A percentile compares a stretch with the other conserved stretches of the same genome.
phyloP scores from a whole-genome alignment of 2,329 filamentous ascomycete genomes.

The Microdochium bolleyi region DNA sequence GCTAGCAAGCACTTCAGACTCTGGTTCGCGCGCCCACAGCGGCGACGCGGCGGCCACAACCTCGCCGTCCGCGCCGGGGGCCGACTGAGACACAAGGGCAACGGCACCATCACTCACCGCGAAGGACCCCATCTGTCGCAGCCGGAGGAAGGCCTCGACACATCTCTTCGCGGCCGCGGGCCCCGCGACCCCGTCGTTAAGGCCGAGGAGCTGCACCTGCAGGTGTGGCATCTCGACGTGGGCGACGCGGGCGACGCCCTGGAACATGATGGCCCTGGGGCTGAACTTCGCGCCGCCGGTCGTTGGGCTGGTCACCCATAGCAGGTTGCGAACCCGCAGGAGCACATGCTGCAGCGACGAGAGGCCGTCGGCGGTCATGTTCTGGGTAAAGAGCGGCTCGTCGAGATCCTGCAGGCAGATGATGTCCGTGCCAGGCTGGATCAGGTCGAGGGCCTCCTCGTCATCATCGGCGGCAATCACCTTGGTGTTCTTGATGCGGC shows the following conservation, averaged over 20 bases:
- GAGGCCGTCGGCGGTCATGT: constrained; percentile 5
- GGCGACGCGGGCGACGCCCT: neutral
- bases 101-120: neutral
- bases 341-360: constrained; percentile 5
- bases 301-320: constrained; percentile 7
- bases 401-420: constrained; percentile 16
- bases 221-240: neutral
- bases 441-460: too few relatives aligned
- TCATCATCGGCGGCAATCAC: too few relatives aligned
- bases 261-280: constrained; percentile 2
- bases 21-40: neutral
- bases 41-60: too few relatives aligned
- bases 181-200: too few relatives aligned
- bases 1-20: neutral
- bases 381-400: constrained; percentile 11
- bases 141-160: too few relatives aligned
- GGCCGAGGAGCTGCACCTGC: too few relatives aligned
- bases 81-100: too few relatives aligned
- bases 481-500: too few relatives aligned
- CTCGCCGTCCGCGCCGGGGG: too few relatives aligned
- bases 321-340: constrained; percentile 2
- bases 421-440: constrained; percentile 2
- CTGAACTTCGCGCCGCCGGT: neutral
- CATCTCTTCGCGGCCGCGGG: too few relatives aligned
- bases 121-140: too few relatives aligned